phyloP scores from a whole-genome alignment of 768 basidiomycete species.

The Serendipita vermifera region DNA sequence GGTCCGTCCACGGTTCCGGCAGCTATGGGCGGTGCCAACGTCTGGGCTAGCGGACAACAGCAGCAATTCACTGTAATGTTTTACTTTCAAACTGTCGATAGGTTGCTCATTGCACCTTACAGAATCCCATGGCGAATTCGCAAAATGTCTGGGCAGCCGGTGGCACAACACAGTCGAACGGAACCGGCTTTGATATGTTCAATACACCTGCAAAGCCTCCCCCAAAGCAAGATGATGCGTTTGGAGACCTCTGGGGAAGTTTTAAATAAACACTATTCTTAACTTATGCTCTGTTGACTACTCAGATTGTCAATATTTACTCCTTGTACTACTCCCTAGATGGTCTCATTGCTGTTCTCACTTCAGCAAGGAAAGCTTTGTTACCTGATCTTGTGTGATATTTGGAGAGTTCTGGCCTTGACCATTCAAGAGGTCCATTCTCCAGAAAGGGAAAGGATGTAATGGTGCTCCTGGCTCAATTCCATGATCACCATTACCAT shows the following conservation, averaged over 20 bases:
- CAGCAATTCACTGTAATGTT: not conserved
- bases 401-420: too few species aligned
- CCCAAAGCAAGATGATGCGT: conserved; percentile 61
- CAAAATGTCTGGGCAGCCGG: conserved; percentile 47
- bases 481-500: too few species aligned
- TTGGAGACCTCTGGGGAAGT: conserved; percentile 74
- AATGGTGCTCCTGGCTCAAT: too few species aligned
- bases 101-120: not conserved
- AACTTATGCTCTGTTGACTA: not conserved
- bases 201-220: conserved; percentile 21
- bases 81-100: conserved; percentile 24
- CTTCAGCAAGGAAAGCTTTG: too few species aligned
- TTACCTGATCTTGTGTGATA: too few species aligned
- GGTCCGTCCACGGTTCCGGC: conserved; percentile 19
- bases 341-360: not conserved
- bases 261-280: conserved; percentile 50
- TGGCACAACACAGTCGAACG: conserved; percentile 18
- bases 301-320: not conserved
- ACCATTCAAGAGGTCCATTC: too few species aligned
- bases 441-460: too few species aligned
- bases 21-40: not conserved
- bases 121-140: not conserved
- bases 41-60: conserved; percentile 4
- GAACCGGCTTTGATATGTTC: conserved; percentile 23
- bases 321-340: not conserved